Base-by-base conservation (phyloP, 208 protist species). In the Porcisia hertigi region DNA sequence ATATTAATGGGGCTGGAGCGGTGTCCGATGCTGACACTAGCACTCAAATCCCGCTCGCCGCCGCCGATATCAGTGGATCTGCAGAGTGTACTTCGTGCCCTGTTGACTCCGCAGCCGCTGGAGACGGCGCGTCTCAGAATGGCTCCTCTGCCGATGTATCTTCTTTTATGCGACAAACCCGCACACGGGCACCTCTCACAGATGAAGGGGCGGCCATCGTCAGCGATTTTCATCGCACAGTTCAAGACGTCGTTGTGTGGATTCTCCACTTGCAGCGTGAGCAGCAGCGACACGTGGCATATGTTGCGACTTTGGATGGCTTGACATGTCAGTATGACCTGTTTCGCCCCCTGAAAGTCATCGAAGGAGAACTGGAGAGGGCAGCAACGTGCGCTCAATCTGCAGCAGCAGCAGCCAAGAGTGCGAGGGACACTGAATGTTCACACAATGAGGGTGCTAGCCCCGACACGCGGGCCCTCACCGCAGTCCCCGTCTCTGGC, bases 281-380 rank as follows among this genome's bases (percentile, higher is more conserved):
- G 52, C 34, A 9, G 20, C 69, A 57, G 25, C 41, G 16, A 30
- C 60, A 54, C 30, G 45, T 25, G 25, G 30, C 52, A 2, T 72
- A 11, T 20, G 23, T 69, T 16, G 23, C 36, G 0, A 23, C 64
- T 30, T 45, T 53, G 20, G 64, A 45, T 43, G 2, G 41, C 20
- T 8, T 69, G 45, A 69, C 64, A 5, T 69, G 64, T 49, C 64
- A 23, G 14, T 43, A 69, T 53, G 25, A 53, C 18, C 41, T 69
- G 36, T 69, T 69, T 34, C 43, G 41, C 23, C 43, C 64, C 34
- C 36, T 69, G n/a, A 36, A 69, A 69, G 64, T 36, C 41, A 9
- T 30, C 1, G 41, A 39, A 16, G 58, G 30, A 11, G 64, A n/a
- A 11, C 16, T 47, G 34, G 12, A 45, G 36, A 65, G 53, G 59